phyloP scores from a whole-genome alignment of 139 green algal genomes.

The Chlamydomonas applanata region DNA sequence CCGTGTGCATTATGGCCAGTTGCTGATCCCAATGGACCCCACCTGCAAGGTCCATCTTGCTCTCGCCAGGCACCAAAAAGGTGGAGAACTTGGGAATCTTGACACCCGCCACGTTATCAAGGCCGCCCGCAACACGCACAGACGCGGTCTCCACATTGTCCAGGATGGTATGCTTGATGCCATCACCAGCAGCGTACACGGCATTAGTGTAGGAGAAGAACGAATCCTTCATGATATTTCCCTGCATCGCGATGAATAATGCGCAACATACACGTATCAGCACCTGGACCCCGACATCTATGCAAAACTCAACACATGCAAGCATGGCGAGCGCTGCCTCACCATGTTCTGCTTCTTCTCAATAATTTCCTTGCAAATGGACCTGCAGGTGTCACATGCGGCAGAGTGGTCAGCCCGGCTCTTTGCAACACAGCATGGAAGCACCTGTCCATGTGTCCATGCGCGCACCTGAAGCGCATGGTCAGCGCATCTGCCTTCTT shows the following conservation, averaged over 20 bases:
- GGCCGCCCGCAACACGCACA: conserved; percentile 39
- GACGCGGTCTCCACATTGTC: conserved; percentile 39
- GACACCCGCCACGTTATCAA: conserved; percentile 98
- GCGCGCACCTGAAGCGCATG: conserved; percentile 65
- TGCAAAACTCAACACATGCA: background rate
- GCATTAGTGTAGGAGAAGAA: conserved; percentile 95
- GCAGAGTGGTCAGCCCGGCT: too few species aligned
- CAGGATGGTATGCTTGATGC: conserved; percentile 88
- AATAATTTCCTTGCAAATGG: conserved; percentile 88
- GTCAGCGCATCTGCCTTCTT: conserved; percentile 99
- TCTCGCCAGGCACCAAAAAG: conserved; percentile 58
- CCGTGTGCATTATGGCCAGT: too few species aligned
- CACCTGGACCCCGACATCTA: too few species aligned
- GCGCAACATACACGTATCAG: background rate
- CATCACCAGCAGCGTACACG: conserved; percentile 92
- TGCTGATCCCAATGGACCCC: background rate
- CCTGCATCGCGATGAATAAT: conserved; percentile 31
- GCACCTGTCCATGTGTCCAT: conserved; percentile 1
- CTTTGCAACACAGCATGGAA: background rate
- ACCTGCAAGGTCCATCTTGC: conserved; percentile 84
- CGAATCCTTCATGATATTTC: conserved; percentile 83
- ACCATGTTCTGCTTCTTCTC: conserved; percentile 77
- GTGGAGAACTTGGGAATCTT: conserved; percentile 92
- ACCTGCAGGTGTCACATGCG: background rate
- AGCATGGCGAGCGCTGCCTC: too few species aligned